Evolutionary conservation across 2,329 filamentous ascomycete species (phyloP), one percentile per base, ranked within the genome.

Genomic region (Onygenales sp.): DNA sequence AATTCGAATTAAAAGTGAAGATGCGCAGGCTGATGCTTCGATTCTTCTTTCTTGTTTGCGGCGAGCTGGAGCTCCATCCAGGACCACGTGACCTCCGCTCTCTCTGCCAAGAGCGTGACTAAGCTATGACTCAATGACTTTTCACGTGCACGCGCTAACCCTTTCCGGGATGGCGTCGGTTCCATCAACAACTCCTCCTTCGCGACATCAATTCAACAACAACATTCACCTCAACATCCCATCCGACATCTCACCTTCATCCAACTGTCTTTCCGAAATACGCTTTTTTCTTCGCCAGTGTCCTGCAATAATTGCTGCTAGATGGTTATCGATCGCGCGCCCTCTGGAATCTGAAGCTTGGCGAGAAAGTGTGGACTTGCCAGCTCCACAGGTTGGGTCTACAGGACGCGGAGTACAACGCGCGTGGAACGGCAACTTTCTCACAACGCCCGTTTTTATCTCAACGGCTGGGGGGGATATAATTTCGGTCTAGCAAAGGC

Each of bases 401-500:
- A 10, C 45, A 48, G 32, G 13, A 14, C 32, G 38, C 31, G 10
- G 9, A 32, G 27, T 35, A n/a, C 31, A n/a, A 49, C 46, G 46
- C 36, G 46, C 41, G 14, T 31, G 41, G 2, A 41, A 43, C 14
- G 14, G n/a, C 46, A 41, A 31, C 46, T 39, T 39, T n/a, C 9
- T 39, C 36, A 32, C 46, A n/a, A 43, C 41, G 17, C 21, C 35
- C 7, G 17, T 39, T 32, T 32, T 49, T 41, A 39, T 35, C 36
- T 27, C 35, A 49, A 49, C 35, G 35, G 35, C 41, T 49, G 35
- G 59, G 61, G 69, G 21, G 38, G 31, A 51, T 11, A 65, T 69
- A 68, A 66, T 67, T 66, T 60, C 56, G 51, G 56, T 56, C 59
- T 62, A 61, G 62, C 60, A 33, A n/a, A 49, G 42, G 59, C 55